These are phyloP conservation scores for Plasmodium adleri DNA, from an alignment of 169 alveolate species.

Conservation along the genomic window DNA sequence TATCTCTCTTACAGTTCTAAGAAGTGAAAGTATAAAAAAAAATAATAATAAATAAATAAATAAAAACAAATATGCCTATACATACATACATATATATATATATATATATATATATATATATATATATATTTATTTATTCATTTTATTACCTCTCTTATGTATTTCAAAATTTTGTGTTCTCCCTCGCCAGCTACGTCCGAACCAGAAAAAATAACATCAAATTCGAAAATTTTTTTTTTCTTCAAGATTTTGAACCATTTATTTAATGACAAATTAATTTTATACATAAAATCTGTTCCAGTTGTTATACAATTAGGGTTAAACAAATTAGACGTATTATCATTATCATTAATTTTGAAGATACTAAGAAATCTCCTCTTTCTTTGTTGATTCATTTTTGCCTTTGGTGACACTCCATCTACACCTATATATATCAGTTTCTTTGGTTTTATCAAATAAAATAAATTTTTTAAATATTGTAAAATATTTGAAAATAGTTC, in stretches of 20 bases:
- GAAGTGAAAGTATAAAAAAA: not conserved
- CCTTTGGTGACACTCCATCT: constrained; percentile 99
- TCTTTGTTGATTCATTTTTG: constrained; percentile 96
- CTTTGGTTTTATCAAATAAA: constrained; percentile 92
- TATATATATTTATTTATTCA: constrained; percentile 2
- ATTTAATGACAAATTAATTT: constrained; percentile 77
- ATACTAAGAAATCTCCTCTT: constrained; percentile 94
- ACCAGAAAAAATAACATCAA: constrained; percentile 93
- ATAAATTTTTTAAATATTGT: constrained; percentile 91
- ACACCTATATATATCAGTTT: constrained; percentile 93
- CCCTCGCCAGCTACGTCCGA: constrained; percentile 98
- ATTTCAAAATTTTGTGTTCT: constrained; percentile 96
- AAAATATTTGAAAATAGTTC: constrained; percentile 86
- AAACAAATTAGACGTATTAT: constrained; percentile 69
- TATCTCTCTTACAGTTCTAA: constrained; percentile 55
- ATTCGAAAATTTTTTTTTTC: constrained; percentile 86
- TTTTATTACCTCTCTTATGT: constrained; percentile 83
- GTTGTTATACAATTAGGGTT: constrained; percentile 96
- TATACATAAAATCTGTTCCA: constrained; percentile 96
- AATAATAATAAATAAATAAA: not conserved
- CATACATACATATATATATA: not conserved
- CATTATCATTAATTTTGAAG: constrained; percentile 84
- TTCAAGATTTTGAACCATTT: constrained; percentile 83
- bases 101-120: not conserved
- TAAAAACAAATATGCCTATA: not conserved